phyloP scores from a whole-genome alignment of 2,329 filamentous ascomycete species.

The Orbilia ellipsospora region DNA sequence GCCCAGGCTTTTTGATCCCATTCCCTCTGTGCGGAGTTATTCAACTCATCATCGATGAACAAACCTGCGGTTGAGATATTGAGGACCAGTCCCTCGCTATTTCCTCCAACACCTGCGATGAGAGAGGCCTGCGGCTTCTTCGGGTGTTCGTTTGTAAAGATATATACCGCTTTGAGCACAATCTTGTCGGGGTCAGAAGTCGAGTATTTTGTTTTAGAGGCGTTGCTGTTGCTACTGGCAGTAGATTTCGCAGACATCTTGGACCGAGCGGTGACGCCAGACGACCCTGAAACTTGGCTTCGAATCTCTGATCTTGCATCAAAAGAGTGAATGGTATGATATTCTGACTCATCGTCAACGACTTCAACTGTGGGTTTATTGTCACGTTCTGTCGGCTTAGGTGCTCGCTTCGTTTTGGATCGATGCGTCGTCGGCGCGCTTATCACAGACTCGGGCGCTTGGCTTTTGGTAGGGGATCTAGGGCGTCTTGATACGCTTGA shows the following conservation, averaged over 20 bases:
- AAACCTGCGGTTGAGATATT: conserved; percentile 93
- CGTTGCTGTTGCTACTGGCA: conserved; percentile 79
- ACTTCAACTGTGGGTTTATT: conserved; percentile 24
- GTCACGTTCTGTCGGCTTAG: conserved; percentile 35
- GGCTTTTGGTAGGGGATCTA: conserved; percentile 33
- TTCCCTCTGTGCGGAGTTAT: conserved; percentile 90
- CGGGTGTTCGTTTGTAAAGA: conserved; percentile 88
- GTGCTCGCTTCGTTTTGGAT: conserved; percentile 39
- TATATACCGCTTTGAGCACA: conserved; percentile 90
- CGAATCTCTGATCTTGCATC: conserved; percentile 38
- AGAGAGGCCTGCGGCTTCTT: conserved; percentile 92
- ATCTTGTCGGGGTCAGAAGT: conserved; percentile 96
- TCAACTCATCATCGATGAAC: conserved; percentile 96
- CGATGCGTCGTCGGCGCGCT: conserved; percentile 26
- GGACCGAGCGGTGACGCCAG: conserved; percentile 52
- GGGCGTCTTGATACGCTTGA: conserved; percentile 44
- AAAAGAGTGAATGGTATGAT: conserved; percentile 27
- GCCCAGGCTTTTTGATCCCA: conserved; percentile 99
- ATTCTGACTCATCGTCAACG: conserved; percentile 40
- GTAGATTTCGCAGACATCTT: conserved; percentile 71
- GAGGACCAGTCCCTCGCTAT: conserved; percentile 91
- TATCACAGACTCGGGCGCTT: conserved; percentile 29
- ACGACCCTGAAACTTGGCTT: conserved; percentile 42
- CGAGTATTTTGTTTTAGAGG: conserved; percentile 83
- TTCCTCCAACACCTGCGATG: conserved; percentile 81